Percentiles rank a stretch among this genome's conserved stretches.
Evolutionary conservation across 1,139 yeast species (phyloP).

Genomic region (Hyphopichia wangnamkhiaoensis): DNA sequence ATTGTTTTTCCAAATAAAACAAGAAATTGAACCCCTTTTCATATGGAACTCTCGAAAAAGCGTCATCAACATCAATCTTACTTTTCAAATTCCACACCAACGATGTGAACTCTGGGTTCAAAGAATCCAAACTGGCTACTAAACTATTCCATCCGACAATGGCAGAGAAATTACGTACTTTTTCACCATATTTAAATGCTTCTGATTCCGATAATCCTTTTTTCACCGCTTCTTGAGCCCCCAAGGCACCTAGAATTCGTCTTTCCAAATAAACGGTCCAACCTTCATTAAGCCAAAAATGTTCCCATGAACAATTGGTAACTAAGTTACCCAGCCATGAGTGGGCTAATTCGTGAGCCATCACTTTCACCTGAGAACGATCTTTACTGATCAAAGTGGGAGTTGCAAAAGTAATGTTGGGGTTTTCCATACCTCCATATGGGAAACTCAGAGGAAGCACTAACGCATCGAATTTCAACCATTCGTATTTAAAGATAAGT

Average conservation of each 20-base stretch:
- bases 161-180: slow-evolving; percentile 75
- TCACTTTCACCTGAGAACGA: slow-evolving; percentile 80
- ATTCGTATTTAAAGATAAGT: slow-evolving; percentile 79
- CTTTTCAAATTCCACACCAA: slow-evolving; percentile 54
- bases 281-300: slow-evolving; percentile 94
- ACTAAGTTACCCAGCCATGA: slow-evolving; percentile 92
- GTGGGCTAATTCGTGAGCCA: slow-evolving; percentile 91
- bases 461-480: slow-evolving; percentile 81
- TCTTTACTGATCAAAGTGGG: slow-evolving; percentile 89
- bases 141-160: slow-evolving; percentile 89
- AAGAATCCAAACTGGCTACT: slow-evolving; percentile 60
- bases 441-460: slow-evolving; percentile 85
- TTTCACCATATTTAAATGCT: slow-evolving; percentile 59
- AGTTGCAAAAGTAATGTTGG: slow-evolving; percentile 87
- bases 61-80: slow-evolving; percentile 81
- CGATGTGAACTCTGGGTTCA: slow-evolving; percentile 36
- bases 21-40: slow-evolving; percentile 86
- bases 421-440: slow-evolving; percentile 96
- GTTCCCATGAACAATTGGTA: slow-evolving; percentile 90
- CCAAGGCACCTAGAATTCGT: slow-evolving; percentile 68
- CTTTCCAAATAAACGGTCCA: slow-evolving; percentile 94
- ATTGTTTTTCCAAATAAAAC: slow-evolving; percentile 59
- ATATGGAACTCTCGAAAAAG: slow-evolving; percentile 85
- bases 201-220: slow-evolving; percentile 17
- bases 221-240: slow-evolving; percentile 21